phyloP scores from a whole-genome alignment of 176 grass and related monocot species.

The Oryza meridionalis region DNA sequence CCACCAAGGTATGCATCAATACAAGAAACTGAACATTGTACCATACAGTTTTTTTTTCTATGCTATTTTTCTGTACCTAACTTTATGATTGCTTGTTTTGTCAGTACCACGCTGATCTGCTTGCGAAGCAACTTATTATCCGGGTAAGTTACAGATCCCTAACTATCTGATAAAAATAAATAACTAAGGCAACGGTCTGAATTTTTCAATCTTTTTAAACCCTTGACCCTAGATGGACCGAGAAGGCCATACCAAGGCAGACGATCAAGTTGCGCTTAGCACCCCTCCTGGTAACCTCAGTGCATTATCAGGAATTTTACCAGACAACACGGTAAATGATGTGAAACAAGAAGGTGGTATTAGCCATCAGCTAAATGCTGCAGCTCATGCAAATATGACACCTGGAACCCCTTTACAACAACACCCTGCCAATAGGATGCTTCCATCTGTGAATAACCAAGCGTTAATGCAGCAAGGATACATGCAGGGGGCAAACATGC shows the following conservation, averaged over 20 bases:
- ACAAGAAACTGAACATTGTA: conserved; percentile 24
- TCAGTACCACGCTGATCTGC: conserved; percentile 78
- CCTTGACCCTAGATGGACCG: conserved; percentile 69
- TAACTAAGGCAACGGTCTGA: conserved; percentile 37
- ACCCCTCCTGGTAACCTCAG: conserved; percentile 48
- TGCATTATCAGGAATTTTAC: conserved; percentile 49
- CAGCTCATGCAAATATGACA: conserved; percentile 58
- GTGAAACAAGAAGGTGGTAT: conserved; percentile 74
- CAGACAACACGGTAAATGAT: conserved; percentile 61
- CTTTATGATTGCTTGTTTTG: conserved; percentile 41
- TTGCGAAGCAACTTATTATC: conserved; percentile 67
- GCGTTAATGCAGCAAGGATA: conserved; percentile 68
- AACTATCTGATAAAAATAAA: conserved; percentile 13
- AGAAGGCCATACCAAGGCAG: conserved; percentile 72
- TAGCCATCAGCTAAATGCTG: conserved; percentile 66
- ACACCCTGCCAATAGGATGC: conserved; percentile 64
- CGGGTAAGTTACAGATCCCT: conserved; percentile 56
- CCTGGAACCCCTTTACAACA: conserved; percentile 59
- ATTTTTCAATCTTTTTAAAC: conserved; percentile 39
- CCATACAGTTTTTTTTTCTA: neutral
- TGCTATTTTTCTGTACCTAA: conserved; percentile 40
- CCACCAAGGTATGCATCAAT: conserved; percentile 64
- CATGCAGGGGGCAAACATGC: conserved; percentile 59
- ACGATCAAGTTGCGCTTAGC: conserved; percentile 62
- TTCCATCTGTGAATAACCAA: conserved; percentile 70